Evolutionary conservation across 31 red algal genomes (phyloP).

Genomic region (Porphyra umbilicalis): DNA sequence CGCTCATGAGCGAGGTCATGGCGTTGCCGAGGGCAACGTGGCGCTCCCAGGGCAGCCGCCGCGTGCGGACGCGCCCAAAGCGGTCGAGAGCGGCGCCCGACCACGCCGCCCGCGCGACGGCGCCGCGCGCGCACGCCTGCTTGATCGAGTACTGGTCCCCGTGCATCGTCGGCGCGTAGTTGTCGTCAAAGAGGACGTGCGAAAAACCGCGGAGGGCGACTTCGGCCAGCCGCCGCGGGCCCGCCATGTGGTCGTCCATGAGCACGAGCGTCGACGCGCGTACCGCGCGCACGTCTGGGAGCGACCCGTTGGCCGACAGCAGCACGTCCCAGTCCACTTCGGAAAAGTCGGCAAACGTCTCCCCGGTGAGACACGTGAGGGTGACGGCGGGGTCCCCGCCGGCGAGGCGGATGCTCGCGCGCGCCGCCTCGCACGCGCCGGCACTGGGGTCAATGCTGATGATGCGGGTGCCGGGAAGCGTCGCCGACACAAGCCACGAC

Average conservation of each 20-base stretch:
- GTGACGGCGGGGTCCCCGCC: neutral
- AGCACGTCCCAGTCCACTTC: slow-evolving; percentile 7
- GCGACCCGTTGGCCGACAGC: neutral
- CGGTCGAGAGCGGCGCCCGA: neutral
- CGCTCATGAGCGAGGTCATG: neutral
- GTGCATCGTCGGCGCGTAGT: slow-evolving; percentile 7
- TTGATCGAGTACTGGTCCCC: slow-evolving; percentile 20
- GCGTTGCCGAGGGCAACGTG: neutral
- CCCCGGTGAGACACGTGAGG: slow-evolving; percentile 8
- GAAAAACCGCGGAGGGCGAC: slow-evolving; percentile 1
- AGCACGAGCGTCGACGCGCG: slow-evolving; percentile 7
- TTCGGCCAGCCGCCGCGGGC: slow-evolving; percentile 5
- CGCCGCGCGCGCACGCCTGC: slow-evolving; percentile 14
- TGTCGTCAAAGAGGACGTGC: slow-evolving; percentile 26
- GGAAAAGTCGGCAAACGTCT: slow-evolving; percentile 15
- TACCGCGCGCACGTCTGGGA: neutral
- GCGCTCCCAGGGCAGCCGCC: neutral
- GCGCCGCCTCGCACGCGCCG: neutral
- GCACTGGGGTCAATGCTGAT: slow-evolving; percentile 12
- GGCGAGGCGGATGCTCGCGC: neutral
- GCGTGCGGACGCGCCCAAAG: neutral
- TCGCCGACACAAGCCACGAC: slow-evolving; percentile 17
- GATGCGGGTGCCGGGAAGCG: slow-evolving; percentile 15
- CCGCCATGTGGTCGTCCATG: slow-evolving; percentile 25
- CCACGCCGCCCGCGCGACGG: neutral